Evolutionary conservation across 164 flowering plant species (phyloP).

Genomic region (Aristolochia fimbriata): DNA sequence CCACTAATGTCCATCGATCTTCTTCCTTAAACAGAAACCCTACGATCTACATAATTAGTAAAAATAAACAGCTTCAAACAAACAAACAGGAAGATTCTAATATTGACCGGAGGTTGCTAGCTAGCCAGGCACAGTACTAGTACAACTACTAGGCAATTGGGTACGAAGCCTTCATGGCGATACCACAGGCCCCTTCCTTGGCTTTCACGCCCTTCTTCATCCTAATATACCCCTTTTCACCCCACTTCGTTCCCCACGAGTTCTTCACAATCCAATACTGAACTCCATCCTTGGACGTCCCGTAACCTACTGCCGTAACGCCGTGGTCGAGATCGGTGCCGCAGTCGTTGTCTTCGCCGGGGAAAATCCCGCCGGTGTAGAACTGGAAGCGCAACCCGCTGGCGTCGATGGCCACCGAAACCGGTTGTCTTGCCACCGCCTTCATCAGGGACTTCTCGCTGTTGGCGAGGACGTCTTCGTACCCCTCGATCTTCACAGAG

Average conservation of each 20-base stretch:
- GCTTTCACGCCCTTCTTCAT: slow-evolving; percentile 13
- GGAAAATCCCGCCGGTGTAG: slow-evolving; percentile 10
- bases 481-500: slow-evolving; percentile 6
- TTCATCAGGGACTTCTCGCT: slow-evolving; percentile 3
- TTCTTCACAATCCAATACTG: slow-evolving; percentile 27
- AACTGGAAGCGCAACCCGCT: slow-evolving; percentile 6
- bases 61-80: too few species aligned
- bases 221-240: slow-evolving; percentile 20
- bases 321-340: slow-evolving; percentile 18
- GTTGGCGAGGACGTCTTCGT: slow-evolving; percentile 7
- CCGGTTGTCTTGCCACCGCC: slow-evolving; percentile 10
- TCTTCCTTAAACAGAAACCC: too few species aligned
- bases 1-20: too few species aligned
- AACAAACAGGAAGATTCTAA: too few species aligned
- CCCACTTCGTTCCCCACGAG: slow-evolving; percentile 24
- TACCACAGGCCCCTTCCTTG: slow-evolving; percentile 23
- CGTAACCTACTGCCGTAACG: slow-evolving; percentile 22
- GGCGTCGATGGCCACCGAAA: slow-evolving; percentile 12
- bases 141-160: slow-evolving; percentile 10
- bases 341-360: slow-evolving; percentile 7
- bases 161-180: slow-evolving; percentile 22
- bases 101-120: too few species aligned
- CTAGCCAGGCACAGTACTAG: too few species aligned
- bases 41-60: too few species aligned
- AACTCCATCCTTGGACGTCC: slow-evolving; percentile 12